Conservation (phyloP, 2,329 filamentous ascomycete genomes). For the Arthrobotrys entomopaga region DNA sequence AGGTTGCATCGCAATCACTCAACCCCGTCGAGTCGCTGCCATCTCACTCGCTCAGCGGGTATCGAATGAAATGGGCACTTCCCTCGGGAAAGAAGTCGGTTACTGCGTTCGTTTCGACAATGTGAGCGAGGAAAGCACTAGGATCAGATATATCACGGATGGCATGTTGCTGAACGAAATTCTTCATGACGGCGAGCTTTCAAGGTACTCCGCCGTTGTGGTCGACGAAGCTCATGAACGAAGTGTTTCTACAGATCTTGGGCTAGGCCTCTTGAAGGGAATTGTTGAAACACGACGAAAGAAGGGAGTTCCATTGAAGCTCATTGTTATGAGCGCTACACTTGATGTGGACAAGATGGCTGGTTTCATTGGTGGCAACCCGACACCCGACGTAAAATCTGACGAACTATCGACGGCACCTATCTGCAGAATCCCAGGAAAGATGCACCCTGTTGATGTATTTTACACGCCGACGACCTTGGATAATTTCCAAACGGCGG, state of each 20-base stretch:
- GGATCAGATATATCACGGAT: slow-evolving; percentile 93
- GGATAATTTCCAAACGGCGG: slow-evolving; percentile 81
- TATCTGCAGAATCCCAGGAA: slow-evolving; percentile 79
- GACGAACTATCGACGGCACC: slow-evolving; percentile 35
- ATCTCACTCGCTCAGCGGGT: slow-evolving; percentile 90
- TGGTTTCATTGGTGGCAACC: slow-evolving; percentile 72
- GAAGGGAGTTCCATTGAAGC: slow-evolving; percentile 74
- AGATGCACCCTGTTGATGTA: slow-evolving; percentile 84
- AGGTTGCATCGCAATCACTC: slow-evolving; percentile 89
- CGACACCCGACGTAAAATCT: slow-evolving; percentile 23
- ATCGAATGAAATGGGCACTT: slow-evolving; percentile 79
- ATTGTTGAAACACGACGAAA: slow-evolving; percentile 66
- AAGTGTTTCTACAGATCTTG: slow-evolving; percentile 90
- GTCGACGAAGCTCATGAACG: slow-evolving; percentile 98
- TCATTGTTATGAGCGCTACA: slow-evolving; percentile 97
- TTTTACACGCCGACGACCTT: slow-evolving; percentile 79
- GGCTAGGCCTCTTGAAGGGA: slow-evolving; percentile 86
- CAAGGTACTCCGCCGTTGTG: slow-evolving; percentile 86
- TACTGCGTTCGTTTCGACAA: slow-evolving; percentile 97
- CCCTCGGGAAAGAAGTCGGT: slow-evolving; percentile 71
- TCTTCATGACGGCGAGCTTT: slow-evolving; percentile 81
- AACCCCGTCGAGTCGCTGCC: slow-evolving; percentile 91
- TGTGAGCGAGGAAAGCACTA: slow-evolving; percentile 75
- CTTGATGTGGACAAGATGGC: slow-evolving; percentile 83
- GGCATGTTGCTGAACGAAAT: slow-evolving; percentile 97